Evolutionary conservation across 352 stramenopile genomes (phyloP), one percentile per base, ranked within the genome.

Genomic region (Phytophthora cryptogea): DNA sequence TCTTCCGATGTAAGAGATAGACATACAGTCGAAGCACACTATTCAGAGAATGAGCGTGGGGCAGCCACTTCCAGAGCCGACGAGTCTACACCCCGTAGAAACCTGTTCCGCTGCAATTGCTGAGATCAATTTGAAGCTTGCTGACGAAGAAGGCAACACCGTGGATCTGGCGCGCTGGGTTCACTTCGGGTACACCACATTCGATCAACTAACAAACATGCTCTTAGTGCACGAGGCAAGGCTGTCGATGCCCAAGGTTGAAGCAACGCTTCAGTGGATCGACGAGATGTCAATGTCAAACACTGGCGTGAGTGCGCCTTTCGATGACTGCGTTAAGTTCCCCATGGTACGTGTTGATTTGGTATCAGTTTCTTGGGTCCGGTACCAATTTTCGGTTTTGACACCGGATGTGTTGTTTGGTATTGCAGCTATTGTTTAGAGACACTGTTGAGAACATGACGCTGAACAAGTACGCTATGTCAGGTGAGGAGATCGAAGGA

Each of bases 401-500:
- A 52, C 23, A 52, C 32, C 31, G 31, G 50, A 41, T 58, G 45
- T 52, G 11, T 39, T 59, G n/a, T 49, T 30, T 30, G 10, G 1
- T 17, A 0, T 41, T 16, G 20, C 35, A 45, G 32, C n/a, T 20
- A 26, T 27, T 52, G 16, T 52, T 51, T 6, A 30, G 17, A 4
- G 31, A 48, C 10, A 26, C 16, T 0, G 42, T 59, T 3, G 26
- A 59, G 20, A 54, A 48, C 20, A 66, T 50, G 49, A 39, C 33
- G 1, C 14, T 52, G 5, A 59, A 51, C 32, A 51, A 16, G 31
- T 52, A 51, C 27, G 8, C 8, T 0, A 32, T 55, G 0, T 1
- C 7, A 4, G 57, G 49, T 3, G 49, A 59, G 40, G 35, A 59
- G 27, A 33, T 55, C 8, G 48, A 55, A 8, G 42, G 56, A 4